A percentile compares a stretch with the other conserved stretches of the same genome.
Conservation (phyloP, 108 stramenopile species). For the Aurantiochytrium sp. region DNA sequence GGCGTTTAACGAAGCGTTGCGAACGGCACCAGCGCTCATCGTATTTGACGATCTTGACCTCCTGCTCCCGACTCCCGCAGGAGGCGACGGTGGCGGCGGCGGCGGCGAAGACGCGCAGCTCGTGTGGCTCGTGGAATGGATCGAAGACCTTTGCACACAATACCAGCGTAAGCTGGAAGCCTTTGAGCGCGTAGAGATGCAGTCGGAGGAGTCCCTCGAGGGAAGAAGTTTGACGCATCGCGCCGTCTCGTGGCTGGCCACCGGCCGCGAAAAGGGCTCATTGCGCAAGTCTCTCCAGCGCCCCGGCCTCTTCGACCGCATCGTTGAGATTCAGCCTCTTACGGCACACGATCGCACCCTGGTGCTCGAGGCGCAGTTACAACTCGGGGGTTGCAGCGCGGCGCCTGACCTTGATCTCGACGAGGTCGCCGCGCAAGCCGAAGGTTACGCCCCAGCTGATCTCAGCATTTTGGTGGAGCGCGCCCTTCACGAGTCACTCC, state of each 20-base stretch:
- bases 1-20: not conserved
- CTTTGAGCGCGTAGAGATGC: not conserved
- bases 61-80: not conserved
- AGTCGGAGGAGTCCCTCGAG: not conserved
- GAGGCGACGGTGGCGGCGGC: not conserved
- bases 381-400: not conserved
- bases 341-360: not conserved
- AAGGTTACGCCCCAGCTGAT: constrained; percentile 18
- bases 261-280: constrained; percentile 11
- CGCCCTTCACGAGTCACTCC: not conserved
- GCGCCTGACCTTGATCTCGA: not conserved
- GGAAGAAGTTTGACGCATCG: not conserved
- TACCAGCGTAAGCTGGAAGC: constrained; percentile 8
- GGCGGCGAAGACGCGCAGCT: constrained; percentile 8
- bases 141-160: not conserved
- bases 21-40: not conserved
- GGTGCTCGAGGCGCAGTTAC: not conserved
- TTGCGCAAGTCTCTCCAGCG: not conserved
- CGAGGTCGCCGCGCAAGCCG: constrained; percentile 6
- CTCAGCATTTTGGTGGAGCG: not conserved
- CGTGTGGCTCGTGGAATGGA: constrained; percentile 13
- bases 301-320: not conserved
- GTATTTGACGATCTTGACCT: constrained; percentile 3
- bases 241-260: constrained; percentile 7
- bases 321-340: not conserved